Evolutionary conservation across 2,329 filamentous ascomycete species (phyloP), one percentile per base, ranked within the genome.

Genomic region (Xylariaceae sp.): DNA sequence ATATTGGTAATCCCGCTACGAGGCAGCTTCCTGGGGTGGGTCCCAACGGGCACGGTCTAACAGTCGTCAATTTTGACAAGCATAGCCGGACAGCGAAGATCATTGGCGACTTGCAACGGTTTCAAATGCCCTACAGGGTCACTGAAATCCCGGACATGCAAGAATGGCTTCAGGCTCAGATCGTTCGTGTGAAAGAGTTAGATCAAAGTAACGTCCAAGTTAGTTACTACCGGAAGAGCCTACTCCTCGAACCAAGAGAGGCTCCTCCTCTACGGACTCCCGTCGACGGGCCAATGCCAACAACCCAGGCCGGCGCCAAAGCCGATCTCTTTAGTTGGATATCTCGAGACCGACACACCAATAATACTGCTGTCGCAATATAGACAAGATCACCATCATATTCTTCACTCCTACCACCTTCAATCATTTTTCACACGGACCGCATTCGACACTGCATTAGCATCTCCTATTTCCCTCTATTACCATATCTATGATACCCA

Each of bases 41-140:
- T 29, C 76, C 78, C 6, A 77, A 79, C 11, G 83, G 89, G n/a
- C 81, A 85, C 24, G 82, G 85, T 21, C 81, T 91, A 65, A 85
- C 86, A 0, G 90, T 97, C 26, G 91, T 99, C 79, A 99, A 99
- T 74, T 97, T 97, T 66, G 93, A 97, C 78, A 97, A 97, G 75
- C 92, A 97, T 70, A 89, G 86, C 65, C 91, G 92, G 63, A 97
- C 92, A 2, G 92, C 93, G 39, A 94, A 92, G 73, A 95, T 97
- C 68, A 96, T 99, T 65, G 90, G 91, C 59, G 93, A 97, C 65
- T 82, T 99, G 6, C 94, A 99, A 71, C 87, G 92, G 15, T 97
- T 97, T 77, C 94, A 99, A 73, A 90, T 96, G 16, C 91, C 92
- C 0, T 97, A 97, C 71, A 84, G 88, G 6, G 81, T 99, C 15